These are phyloP conservation scores for Candida palmyrensis DNA, from an alignment of 805 yeast genomes.

Conservation along the genomic window DNA sequence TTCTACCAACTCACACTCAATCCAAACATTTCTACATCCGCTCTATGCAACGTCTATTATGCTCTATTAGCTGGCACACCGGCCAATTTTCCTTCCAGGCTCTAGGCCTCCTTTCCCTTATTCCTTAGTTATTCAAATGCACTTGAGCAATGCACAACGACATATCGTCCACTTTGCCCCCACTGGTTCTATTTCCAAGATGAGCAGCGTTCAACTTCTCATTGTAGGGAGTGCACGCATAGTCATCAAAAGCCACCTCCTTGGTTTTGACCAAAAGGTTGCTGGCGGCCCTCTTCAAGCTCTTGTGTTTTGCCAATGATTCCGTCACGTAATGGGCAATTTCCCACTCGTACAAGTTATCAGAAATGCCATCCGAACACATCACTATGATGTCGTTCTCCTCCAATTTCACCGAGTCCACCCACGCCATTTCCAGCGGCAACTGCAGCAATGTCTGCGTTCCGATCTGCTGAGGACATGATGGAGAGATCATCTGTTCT, in stretches of 20 bases:
- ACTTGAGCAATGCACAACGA: slow-evolving; percentile 47
- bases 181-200: slow-evolving; percentile 33
- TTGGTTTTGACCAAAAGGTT: slow-evolving; percentile 40
- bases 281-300: slow-evolving; percentile 35
- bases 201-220: slow-evolving; percentile 40
- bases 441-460: slow-evolving; percentile 38
- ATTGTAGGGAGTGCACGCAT: slow-evolving; percentile 49
- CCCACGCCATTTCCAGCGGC: slow-evolving; percentile 47
- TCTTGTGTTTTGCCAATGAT: slow-evolving; percentile 23
- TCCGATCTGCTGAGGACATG: slow-evolving; percentile 54
- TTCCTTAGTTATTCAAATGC: slow-evolving; percentile 4
- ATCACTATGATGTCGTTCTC: slow-evolving; percentile 40
- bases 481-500: slow-evolving; percentile 40
- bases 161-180: slow-evolving; percentile 55
- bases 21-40: too few species aligned
- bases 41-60: too few species aligned
- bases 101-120: too few species aligned
- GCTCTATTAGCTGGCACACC: too few species aligned
- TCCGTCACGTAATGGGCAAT: slow-evolving; percentile 33
- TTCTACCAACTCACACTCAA: background rate
- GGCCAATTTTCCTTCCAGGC: too few species aligned
- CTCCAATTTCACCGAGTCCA: slow-evolving; percentile 33
- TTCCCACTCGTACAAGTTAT: slow-evolving; percentile 47
- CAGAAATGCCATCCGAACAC: slow-evolving; percentile 53
- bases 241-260: slow-evolving; percentile 47